phyloP scores from a whole-genome alignment of 345 rosid species.

The Eutrema japonicum region DNA sequence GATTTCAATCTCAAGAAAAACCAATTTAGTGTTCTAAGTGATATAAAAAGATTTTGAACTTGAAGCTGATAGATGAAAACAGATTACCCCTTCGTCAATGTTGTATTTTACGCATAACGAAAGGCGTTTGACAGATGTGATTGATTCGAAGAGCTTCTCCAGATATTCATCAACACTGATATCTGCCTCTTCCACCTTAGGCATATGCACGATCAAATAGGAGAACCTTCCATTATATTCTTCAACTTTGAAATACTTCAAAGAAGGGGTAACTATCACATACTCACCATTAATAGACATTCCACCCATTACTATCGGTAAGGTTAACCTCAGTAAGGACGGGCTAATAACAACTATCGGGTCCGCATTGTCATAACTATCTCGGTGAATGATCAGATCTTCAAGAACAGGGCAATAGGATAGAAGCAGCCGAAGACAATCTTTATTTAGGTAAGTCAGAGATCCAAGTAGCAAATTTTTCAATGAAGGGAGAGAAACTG shows the following conservation, averaged over 20 bases:
- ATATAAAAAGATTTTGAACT: not conserved
- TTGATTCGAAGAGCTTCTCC: not conserved
- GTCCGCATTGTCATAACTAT: not conserved
- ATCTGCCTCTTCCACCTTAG: constrained; percentile 4
- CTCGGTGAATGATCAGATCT: not conserved
- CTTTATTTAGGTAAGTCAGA: not conserved
- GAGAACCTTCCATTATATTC: not conserved
- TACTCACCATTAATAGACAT: not conserved
- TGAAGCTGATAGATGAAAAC: not conserved
- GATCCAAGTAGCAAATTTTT: not conserved
- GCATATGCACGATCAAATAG: not conserved
- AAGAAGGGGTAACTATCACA: constrained; percentile 9
- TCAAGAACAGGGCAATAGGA: constrained; percentile 12
- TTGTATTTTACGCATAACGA: not conserved
- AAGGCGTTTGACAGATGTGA: constrained; percentile 16
- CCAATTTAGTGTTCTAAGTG: not conserved
- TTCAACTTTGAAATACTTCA: constrained; percentile 10
- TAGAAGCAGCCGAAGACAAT: not conserved
- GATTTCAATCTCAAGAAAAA: not conserved
- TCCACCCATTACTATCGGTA: not conserved
- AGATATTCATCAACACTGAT: not conserved
- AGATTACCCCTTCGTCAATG: not conserved
- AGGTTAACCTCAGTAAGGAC: constrained; percentile 3
- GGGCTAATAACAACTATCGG: not conserved
- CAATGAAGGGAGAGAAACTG: not conserved